Conservation (phyloP, 1,284 basidiomycete genomes). For the Phellinidium pouzarii region DNA sequence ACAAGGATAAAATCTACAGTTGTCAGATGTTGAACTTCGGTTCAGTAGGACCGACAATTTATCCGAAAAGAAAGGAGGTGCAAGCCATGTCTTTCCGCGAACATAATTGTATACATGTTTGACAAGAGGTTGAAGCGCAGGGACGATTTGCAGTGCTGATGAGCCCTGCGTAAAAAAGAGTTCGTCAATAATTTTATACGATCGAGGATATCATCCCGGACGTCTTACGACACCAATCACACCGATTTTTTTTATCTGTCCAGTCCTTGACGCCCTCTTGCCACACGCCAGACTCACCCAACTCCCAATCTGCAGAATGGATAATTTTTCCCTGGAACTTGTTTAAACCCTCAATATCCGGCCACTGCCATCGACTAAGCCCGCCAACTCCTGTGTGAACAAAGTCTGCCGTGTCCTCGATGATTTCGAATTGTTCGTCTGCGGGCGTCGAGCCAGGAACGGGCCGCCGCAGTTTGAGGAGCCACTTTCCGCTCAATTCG, state of each 20-base stretch:
- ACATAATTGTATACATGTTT: constrained; percentile 49
- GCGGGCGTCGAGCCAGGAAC: constrained; percentile 20
- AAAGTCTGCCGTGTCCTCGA: constrained; percentile 46
- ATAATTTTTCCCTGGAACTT: constrained; percentile 44
- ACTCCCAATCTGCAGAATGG: constrained; percentile 54
- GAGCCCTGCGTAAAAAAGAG: constrained; percentile 40
- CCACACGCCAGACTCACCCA: constrained; percentile 19
- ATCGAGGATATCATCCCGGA: not conserved
- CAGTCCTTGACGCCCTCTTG: constrained; percentile 37
- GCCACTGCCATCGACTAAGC: constrained; percentile 52
- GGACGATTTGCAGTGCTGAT: constrained; percentile 58
- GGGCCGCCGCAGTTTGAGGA: constrained; percentile 40
- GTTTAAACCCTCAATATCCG: constrained; percentile 47
- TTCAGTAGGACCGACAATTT: constrained; percentile 34
- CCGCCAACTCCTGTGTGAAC: constrained; percentile 45
- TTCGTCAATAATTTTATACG: not conserved
- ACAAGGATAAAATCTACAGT: constrained; percentile 34
- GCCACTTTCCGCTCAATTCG: constrained; percentile 47
- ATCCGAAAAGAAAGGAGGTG: constrained; percentile 39
- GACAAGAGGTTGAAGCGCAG: constrained; percentile 50
- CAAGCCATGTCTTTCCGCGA: constrained; percentile 56
- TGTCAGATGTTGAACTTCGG: constrained; percentile 30
- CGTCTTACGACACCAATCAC: constrained; percentile 54
- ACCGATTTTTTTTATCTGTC: constrained; percentile 48
- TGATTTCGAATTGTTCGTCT: constrained; percentile 33